A percentile compares a stretch with the other conserved stretches of the same genome.
These are phyloP conservation scores for Yarrowia alimentaria DNA, from an alignment of 805 yeast genomes.

Conservation along the genomic window DNA sequence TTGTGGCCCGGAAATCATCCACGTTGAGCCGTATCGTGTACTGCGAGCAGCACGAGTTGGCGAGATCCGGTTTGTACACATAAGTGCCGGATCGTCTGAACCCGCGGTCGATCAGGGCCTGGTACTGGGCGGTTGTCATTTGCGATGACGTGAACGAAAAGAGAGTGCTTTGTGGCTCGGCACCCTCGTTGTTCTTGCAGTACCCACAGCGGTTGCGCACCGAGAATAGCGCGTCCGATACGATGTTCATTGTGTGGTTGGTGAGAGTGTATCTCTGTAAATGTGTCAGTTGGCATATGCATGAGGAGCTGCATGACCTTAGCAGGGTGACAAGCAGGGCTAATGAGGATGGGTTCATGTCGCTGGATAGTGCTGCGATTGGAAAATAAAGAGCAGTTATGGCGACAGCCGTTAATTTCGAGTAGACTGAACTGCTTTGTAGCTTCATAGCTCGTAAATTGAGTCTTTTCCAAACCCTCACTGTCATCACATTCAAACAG, in stretches of 20 bases:
- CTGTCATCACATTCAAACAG: too few relatives aligned
- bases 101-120: slow-evolving; percentile 48
- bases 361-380: too few relatives aligned
- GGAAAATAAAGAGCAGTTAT: too few relatives aligned
- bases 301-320: slow-evolving; percentile 1
- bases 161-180: slow-evolving; percentile 2
- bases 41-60: slow-evolving; percentile 73
- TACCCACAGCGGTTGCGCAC: slow-evolving; percentile 15
- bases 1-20: slow-evolving; percentile 48
- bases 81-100: slow-evolving; percentile 76
- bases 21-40: slow-evolving; percentile 70
- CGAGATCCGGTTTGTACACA: slow-evolving; percentile 62
- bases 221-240: slow-evolving; percentile 7
- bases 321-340: too few relatives aligned
- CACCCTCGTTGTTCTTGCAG: slow-evolving; percentile 18
- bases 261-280: too few relatives aligned
- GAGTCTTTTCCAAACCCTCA: too few relatives aligned
- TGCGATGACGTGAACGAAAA: slow-evolving; percentile 6
- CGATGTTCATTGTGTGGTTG: slow-evolving; percentile 13
- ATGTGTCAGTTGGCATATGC: not conserved
- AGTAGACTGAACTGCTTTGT: too few relatives aligned
- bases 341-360: too few relatives aligned
- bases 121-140: slow-evolving; percentile 11
- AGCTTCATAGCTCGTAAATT: too few relatives aligned
- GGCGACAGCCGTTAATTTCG: too few relatives aligned